Conservation (phyloP, 768 basidiomycete genomes). For the Podaxis sp. region DNA sequence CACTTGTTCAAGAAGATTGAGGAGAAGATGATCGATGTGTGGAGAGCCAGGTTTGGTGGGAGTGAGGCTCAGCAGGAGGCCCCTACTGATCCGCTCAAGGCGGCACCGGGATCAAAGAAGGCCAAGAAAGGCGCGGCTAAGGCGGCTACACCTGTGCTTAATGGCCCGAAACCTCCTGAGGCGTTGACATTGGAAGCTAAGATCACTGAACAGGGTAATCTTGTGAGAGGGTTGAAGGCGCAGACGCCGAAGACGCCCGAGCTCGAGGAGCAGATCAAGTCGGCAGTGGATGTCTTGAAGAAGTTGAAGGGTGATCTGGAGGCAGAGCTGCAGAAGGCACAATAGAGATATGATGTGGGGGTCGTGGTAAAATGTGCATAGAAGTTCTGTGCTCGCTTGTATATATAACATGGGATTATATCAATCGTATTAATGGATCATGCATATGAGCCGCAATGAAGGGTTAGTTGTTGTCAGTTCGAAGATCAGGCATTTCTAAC, state of each 20-base stretch:
- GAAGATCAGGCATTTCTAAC: no score
- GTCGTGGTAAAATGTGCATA: not conserved
- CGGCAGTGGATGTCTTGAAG: slow-evolving; percentile 62
- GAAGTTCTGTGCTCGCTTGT: not conserved
- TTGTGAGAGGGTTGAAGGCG: slow-evolving; percentile 69
- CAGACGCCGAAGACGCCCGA: slow-evolving; percentile 54
- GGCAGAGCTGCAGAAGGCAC: slow-evolving; percentile 1
- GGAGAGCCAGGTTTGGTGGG: slow-evolving; percentile 80
- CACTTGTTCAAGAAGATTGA: slow-evolving; percentile 95
- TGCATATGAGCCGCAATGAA: no score
- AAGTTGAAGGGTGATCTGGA: slow-evolving; percentile 57
- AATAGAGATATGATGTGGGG: not conserved
- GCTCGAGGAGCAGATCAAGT: slow-evolving; percentile 56
- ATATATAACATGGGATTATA: no score
- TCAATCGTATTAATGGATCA: no score
- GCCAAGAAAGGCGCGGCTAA: slow-evolving; percentile 51
- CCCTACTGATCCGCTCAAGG: slow-evolving; percentile 36
- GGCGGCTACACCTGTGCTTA: slow-evolving; percentile 34
- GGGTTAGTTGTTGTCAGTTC: no score
- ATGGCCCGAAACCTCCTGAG: slow-evolving; percentile 68
- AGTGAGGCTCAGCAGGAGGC: slow-evolving; percentile 34
- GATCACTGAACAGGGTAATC: slow-evolving; percentile 70
- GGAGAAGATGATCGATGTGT: slow-evolving; percentile 81
- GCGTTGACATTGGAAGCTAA: slow-evolving; percentile 68
- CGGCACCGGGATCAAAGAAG: slow-evolving; percentile 44